phyloP scores from a whole-genome alignment of 805 yeast species.

The Yamadazyma kitorensis region DNA sequence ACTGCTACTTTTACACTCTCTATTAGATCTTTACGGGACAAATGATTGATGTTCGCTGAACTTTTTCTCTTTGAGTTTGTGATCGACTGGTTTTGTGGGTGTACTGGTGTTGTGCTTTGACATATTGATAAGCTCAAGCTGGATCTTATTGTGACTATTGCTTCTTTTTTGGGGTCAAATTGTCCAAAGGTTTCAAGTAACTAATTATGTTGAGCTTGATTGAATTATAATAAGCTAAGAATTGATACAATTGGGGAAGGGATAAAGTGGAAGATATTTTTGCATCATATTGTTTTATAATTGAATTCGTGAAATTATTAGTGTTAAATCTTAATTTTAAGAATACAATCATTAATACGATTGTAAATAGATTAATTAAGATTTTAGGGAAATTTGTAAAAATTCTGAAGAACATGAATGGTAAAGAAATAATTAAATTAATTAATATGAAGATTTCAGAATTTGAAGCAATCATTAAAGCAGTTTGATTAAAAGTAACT shows the following conservation, averaged over 20 bases:
- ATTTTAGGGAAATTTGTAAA: conserved; percentile 23
- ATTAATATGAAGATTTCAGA: conserved; percentile 30
- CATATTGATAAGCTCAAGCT: too few species aligned
- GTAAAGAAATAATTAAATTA: conserved; percentile 23
- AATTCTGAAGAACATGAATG: conserved; percentile 22
- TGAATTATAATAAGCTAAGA: conserved; percentile 4
- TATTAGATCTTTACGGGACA: too few species aligned
- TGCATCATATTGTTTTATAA: conserved; percentile 46
- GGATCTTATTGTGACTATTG: too few species aligned
- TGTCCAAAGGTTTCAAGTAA: conserved; percentile 11
- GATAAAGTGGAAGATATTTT: conserved; percentile 28
- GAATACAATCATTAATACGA: conserved; percentile 27
- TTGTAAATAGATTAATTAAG: conserved; percentile 34
- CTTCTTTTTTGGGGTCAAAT: conserved; percentile 7
- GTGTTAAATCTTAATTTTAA: conserved; percentile 34
- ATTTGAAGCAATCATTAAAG: conserved; percentile 36
- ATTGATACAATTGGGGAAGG: conserved; percentile 12
- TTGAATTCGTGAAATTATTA: conserved; percentile 30
- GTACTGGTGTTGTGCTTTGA: too few species aligned
- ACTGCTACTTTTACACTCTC: neutral
- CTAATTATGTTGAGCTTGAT: conserved; percentile 2
- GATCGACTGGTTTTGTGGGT: too few species aligned
- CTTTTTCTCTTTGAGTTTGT: too few species aligned
- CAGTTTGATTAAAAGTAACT: conserved; percentile 31
- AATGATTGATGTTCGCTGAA: too few species aligned